Evolutionary conservation across 192 early-diverging fungal genomes (phyloP), one percentile per base, ranked within the genome.

Genomic region (Podila verticillata): DNA sequence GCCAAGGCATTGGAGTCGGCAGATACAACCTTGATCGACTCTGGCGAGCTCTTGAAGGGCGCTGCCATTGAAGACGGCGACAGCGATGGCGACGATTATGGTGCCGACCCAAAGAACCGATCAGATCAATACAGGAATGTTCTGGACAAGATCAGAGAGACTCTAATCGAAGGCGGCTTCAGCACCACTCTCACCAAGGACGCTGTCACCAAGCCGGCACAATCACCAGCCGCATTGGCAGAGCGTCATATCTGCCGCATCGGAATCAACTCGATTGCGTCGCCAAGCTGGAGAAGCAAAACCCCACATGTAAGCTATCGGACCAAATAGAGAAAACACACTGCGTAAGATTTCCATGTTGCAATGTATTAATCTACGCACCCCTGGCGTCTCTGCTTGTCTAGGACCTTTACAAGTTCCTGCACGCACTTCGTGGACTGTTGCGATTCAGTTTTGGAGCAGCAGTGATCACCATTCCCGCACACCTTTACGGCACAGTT

Each of bases 381-480:
- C 51, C 39, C 35, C 2, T 44, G 39, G 3, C 39, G 39, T 44
- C 17, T 44, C 13, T 1, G 15, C 39, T 44, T 44, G 3, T n/a
- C n/a, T 63, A 91, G 90, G 86, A 87, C 64, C 31, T 89, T 22
- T 86, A 90, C 58, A 82, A 85, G 63, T 94, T 98, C 65, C 80
- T 96, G 39, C 91, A 94, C 66, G 84, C 87, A 13, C 84, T 99
- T 31, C 88, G 91, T 36, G 89, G 89, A 2, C 65, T 97, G n/a
- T 80, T 99, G 65, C 89, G 94, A 35, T 92, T 90, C 63, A 91
- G 92, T 19, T 90, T 89, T 81, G 91, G 90, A 7, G 89, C 90
- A 7, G 92, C 92, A 61, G 84, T 99, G 32, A 81, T 96, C 17
- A 94, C 95, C 3, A 82, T 99, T 17, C 94, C 96, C 1, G 92